Evolutionary conservation across 768 basidiomycete species (phyloP), one percentile per base, ranked within the genome.

Genomic region (Termitomyces eurrhizus): DNA sequence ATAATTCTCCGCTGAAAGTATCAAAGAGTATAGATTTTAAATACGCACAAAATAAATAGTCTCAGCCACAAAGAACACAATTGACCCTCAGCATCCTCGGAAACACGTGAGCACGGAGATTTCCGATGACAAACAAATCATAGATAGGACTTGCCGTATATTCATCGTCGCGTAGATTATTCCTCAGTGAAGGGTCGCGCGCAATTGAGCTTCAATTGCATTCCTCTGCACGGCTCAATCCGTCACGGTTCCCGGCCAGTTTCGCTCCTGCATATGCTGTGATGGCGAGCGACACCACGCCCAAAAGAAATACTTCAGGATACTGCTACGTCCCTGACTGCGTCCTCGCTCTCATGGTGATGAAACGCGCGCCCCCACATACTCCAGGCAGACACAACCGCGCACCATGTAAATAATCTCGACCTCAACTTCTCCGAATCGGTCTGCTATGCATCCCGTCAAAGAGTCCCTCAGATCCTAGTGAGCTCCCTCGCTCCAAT

Each of bases 261-360:
- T 21, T 21, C 21, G 21, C 21, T 21, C 21, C 21, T 21, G 21
- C 21, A 84, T 98, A 46, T 87, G 83, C 68, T 97, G 95, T 95
- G 95, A 95, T 65, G 95, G 95, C 16, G 95, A 95, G 55, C 80
- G 94, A 66, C 95, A 96, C 67, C 95, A 97, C 66, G 91, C 92
- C 0, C 83, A 86, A 55, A 89, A 92, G 21, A 69, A 80, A 83
- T 0, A 93, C 94, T 0, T 85, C 90, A 4, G 95, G 95, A 0
- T 98, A 92, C 73, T 98, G 95, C 77, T 98, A 97, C 69, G 90
- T 98, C 24, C 90, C 93, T 1, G 95, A 98, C 69, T 87, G 89
- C 58, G 83, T 94, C 11, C 81, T 98, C 1, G 89, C 89, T 0
- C 86, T 97, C 60, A 81, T 95, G 59, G 76, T 82, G 4, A 80